Evolutionary conservation across 352 stramenopile species (phyloP).

Genomic region (Pythium oligandrum): DNA sequence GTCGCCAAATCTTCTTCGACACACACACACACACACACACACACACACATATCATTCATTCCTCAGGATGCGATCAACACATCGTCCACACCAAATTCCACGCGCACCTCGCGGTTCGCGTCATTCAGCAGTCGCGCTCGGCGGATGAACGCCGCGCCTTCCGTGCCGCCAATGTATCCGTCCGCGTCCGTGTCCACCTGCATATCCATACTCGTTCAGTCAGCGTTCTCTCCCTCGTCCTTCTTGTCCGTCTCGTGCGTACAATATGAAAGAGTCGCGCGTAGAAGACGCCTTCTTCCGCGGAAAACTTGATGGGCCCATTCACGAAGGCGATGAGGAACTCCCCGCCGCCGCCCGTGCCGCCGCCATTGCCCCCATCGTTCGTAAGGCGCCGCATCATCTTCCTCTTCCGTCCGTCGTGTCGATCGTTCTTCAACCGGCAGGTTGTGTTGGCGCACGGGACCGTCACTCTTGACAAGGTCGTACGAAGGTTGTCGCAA

Average conservation of each 20-base stretch:
- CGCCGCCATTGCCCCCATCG: not conserved
- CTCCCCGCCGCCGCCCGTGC: conserved; percentile 26
- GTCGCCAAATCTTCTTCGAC: conserved; percentile 64
- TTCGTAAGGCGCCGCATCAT: conserved; percentile 23
- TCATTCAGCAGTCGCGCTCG: conserved; percentile 76
- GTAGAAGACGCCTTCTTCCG: conserved; percentile 78
- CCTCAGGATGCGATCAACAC: too few species aligned
- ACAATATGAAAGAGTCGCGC: conserved; percentile 82
- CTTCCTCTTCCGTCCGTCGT: conserved; percentile 9
- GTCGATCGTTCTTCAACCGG: conserved; percentile 14
- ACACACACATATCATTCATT: too few species aligned
- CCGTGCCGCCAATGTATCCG: conserved; percentile 64
- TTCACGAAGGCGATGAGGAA: conserved; percentile 81
- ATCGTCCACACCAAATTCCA: too few species aligned
- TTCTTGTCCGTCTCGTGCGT: conserved; percentile 4
- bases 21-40: not conserved
- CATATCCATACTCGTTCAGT: not conserved
- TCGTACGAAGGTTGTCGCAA: conserved; percentile 1
- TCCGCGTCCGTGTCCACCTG: conserved; percentile 78
- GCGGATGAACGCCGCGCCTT: conserved; percentile 80
- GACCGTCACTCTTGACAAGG: conserved; percentile 13
- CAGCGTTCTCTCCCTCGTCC: not conserved
- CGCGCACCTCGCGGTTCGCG: conserved; percentile 69
- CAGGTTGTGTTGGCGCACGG: not conserved
- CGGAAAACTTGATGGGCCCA: conserved; percentile 82